Evolutionary conservation across 306 rosid genomes (phyloP), one percentile per base, ranked within the genome.

Genomic region (Cucurbita maxima): DNA sequence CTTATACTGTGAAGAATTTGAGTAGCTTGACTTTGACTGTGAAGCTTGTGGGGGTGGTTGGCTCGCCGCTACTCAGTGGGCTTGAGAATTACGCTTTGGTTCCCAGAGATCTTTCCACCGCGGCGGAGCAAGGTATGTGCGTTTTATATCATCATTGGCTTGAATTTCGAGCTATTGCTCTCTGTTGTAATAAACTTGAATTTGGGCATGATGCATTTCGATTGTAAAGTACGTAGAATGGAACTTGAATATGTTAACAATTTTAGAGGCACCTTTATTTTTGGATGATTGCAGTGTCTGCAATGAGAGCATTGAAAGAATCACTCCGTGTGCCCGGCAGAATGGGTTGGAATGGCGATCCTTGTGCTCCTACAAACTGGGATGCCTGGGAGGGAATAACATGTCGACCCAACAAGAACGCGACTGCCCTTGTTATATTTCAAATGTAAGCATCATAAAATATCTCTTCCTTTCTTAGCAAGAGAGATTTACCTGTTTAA

Each of bases 301-400:
- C 97, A 57, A 90, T 94, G 96, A 86, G 82, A 78, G 95, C 89
- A 3, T 82, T 94, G 95, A 94, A 94, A 76, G 95, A 86, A 10
- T 87, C 97, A 8, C 91, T 94, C 38, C 85, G 85, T 13, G 71
- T 94, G 79, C 98, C 97, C 3, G 98, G 82, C 80, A 83, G 98
- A 82, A 94, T 94, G 98, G 97, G 98, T 74, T 94, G 98, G 97
- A 94, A 94, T 69, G 98, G 98, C 9, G 98, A 94, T 87, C 98
- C 98, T 8, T 94, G 98, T 86, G 98, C 97, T 58, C 97, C 98
- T 75, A 87, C 96, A 16, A 85, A 55, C 64, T 90, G 96, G 98
- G 97, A 90, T 87, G 96, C 98, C 20, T 94, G 98, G 98, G 98
- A 94, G 84, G 97, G 98, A 73, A 97, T 90, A 77, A 89, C 94